Base-by-base conservation (phyloP, 345 rosid species). In the Geranium brycei region DNA sequence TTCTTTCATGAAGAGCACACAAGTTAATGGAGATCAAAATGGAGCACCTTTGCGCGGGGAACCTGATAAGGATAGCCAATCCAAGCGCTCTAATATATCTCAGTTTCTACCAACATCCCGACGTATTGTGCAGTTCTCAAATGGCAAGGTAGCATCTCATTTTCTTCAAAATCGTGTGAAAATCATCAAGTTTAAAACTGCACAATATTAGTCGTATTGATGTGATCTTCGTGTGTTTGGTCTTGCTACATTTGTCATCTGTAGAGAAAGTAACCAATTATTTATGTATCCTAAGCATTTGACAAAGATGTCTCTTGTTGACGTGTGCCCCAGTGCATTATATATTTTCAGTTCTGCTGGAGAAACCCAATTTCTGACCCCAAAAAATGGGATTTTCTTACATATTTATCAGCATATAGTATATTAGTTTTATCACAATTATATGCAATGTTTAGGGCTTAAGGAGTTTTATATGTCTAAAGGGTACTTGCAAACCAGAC, bases 21-120 rank as follows among this genome's bases (percentile, higher is more conserved):
- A 79, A 15, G 58, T 51, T 60, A 18, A 55, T 63, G 87, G 73
- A 62, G 76, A 73, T 65, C 60, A 60, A 31, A 64, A 66, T 65
- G 68, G 60, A 65, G 67, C 81, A 51, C 72, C 77, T 59, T 68
- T 71, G 62, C 75, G 73, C 7, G 78, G 68, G 28, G 74, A 68
- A 64, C 61, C 65, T 19, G 57, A 23, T 4, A 35, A 62, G 4
- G 70, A 19, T 57, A 69, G 61, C 70, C 70, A 72, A 66, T 56
- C 77, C 38, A 78, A 69, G 61, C 67, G 69, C 71, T 66, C 81
- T 65, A 80, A 81, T 38, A 53, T 83, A 41, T 83, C 96, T 11
- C 98, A 86, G 69, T 91, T 91, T 74, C 85, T 91, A 53, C 98
- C 96, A 55, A 91, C 98, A 67, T 91, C 98, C 18, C 81, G 83